phyloP scores from a whole-genome alignment of 768 basidiomycete species.

The Leucogyrophana mollusca region DNA sequence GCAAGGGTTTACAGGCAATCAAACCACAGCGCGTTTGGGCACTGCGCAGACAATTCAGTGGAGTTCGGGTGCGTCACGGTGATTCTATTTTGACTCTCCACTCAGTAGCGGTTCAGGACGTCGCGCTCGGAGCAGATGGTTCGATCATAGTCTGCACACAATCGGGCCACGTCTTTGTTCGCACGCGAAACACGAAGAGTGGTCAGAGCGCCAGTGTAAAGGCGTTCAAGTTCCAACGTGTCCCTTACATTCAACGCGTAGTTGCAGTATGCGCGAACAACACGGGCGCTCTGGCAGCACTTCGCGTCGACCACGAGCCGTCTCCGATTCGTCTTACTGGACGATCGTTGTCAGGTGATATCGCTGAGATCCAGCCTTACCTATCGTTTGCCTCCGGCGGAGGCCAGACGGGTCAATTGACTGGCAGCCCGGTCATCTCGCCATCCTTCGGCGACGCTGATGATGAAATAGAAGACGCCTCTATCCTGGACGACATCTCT shows the following conservation, averaged over 20 bases:
- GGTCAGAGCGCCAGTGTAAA: constrained; percentile 35
- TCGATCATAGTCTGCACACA: constrained; percentile 90
- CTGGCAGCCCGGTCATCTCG: too few species aligned
- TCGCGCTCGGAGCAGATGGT: constrained; percentile 85
- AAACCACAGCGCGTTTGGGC: constrained; percentile 93
- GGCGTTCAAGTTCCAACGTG: constrained; percentile 73
- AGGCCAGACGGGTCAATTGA: too few species aligned
- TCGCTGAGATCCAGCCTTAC: constrained; percentile 69
- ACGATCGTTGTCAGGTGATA: constrained; percentile 58
- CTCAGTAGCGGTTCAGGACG: constrained; percentile 54
- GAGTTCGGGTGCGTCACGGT: constrained; percentile 57
- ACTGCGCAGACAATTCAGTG: constrained; percentile 80
- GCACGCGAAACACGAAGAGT: constrained; percentile 50
- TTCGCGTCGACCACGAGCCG: constrained; percentile 71
- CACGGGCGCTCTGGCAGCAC: constrained; percentile 85
- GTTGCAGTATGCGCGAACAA: constrained; percentile 81
- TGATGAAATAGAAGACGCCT: constrained; percentile 39
- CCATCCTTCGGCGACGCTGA: constrained; percentile 14
- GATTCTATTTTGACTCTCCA: too few species aligned
- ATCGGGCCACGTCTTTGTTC: constrained; percentile 91
- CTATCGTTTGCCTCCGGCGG: constrained; percentile 11
- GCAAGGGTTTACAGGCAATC: constrained; percentile 31
- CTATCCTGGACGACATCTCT: constrained; percentile 34
- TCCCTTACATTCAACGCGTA: constrained; percentile 84
- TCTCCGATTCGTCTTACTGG: constrained; percentile 55